A percentile compares a stretch with the other conserved stretches of the same genome.
Conservation (phyloP, 352 stramenopile genomes). For the Pythium oligandrum region DNA sequence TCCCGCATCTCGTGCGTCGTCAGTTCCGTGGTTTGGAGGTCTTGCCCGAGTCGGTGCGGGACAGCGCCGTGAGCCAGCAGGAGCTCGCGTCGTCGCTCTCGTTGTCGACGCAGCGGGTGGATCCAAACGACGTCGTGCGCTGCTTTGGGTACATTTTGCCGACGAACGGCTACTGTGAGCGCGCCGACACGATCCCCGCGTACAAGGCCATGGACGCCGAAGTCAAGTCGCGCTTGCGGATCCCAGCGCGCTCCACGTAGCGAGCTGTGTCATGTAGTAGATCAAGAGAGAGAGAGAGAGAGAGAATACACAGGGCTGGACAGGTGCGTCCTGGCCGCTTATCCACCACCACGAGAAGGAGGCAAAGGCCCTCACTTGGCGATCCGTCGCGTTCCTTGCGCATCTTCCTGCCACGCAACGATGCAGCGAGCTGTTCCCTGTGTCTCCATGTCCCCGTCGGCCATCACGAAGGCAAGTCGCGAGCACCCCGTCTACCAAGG, state of each 20-base stretch:
- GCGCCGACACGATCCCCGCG: conserved; percentile 65
- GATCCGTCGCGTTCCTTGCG: no score
- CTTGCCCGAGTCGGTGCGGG: conserved; percentile 46
- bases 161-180: conserved; percentile 71
- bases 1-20: conserved; percentile 69
- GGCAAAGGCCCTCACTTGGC: no score
- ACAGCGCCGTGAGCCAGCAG: conserved; percentile 53
- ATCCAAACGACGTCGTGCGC: conserved; percentile 64
- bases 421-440: no score
- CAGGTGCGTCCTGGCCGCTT: no score
- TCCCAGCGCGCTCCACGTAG: conserved; percentile 36
- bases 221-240: conserved; percentile 62
- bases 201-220: conserved; percentile 75
- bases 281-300: conserved; percentile 13
- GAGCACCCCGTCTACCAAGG: no score
- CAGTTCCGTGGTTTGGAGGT: conserved; percentile 69
- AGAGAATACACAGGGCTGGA: conserved; percentile 1
- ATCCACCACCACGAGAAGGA: no score
- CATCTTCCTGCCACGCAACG: no score
- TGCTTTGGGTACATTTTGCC: conserved; percentile 75
- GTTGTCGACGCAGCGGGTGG: conserved; percentile 41
- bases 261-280: conserved; percentile 13
- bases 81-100: conserved; percentile 56
- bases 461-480: no score
- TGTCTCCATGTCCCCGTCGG: no score